Percentiles rank a stretch among this genome's conserved stretches.
phyloP scores from a whole-genome alignment of 2,329 filamentous ascomycete genomes.

The Alternaria brassicicola region DNA sequence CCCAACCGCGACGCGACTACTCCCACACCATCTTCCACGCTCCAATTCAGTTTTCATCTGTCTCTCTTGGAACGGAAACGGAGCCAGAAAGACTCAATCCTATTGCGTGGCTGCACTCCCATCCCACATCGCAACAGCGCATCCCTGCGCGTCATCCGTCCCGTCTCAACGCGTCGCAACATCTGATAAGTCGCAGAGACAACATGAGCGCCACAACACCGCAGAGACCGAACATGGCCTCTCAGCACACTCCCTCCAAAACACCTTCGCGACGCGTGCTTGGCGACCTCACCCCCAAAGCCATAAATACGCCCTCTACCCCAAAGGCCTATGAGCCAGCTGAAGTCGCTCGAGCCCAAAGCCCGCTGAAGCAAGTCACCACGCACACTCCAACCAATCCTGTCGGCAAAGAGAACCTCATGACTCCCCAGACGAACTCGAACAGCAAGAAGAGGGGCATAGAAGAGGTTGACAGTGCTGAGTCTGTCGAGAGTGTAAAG shows the following conservation, averaged over 20 bases:
- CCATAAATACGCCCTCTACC: slow-evolving; percentile 43
- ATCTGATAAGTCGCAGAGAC: slow-evolving; percentile 16
- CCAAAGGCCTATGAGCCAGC: slow-evolving; percentile 27
- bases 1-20: slow-evolving; percentile 31
- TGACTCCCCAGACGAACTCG: slow-evolving; percentile 18
- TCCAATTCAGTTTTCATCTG: not conserved
- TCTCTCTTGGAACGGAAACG: not conserved
- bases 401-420: slow-evolving; percentile 40
- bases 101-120: not conserved
- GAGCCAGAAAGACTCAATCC: slow-evolving; percentile 8
- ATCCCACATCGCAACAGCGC: slow-evolving; percentile 1
- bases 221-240: slow-evolving; percentile 32
- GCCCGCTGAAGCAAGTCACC: slow-evolving; percentile 44
- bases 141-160: slow-evolving; percentile 12
- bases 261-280: slow-evolving; percentile 44
- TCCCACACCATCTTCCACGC: slow-evolving; percentile 21
- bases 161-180: slow-evolving; percentile 30
- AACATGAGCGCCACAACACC: slow-evolving; percentile 32
- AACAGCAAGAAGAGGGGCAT: slow-evolving; percentile 46
- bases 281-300: slow-evolving; percentile 43
- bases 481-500: slow-evolving; percentile 34
- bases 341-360: slow-evolving; percentile 35
- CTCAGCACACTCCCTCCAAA: slow-evolving; percentile 36
- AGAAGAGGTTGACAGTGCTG: slow-evolving; percentile 43
- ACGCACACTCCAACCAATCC: slow-evolving; percentile 31